Conservation (phyloP, 495 filamentous ascomycete species). For the Aspergillus sparsus region DNA sequence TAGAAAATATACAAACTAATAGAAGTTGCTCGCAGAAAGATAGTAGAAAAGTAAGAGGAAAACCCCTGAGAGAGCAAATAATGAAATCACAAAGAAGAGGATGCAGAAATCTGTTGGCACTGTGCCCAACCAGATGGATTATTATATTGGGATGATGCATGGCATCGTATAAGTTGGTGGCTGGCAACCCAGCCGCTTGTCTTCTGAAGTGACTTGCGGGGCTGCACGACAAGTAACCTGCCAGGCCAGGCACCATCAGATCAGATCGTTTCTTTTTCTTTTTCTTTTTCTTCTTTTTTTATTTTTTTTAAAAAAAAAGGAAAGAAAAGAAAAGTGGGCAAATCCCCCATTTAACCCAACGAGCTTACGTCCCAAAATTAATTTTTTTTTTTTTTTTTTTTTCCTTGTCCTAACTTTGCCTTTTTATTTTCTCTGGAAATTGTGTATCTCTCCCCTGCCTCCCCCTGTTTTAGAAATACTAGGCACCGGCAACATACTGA, state of each 20-base stretch:
- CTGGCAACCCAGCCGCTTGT: constrained; percentile 23
- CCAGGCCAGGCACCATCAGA: constrained; percentile 22
- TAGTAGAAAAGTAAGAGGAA: neutral
- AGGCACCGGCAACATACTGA: neutral
- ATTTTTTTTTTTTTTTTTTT: too few relatives aligned
- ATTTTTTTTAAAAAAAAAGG: too few relatives aligned
- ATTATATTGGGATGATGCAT: constrained; percentile 24
- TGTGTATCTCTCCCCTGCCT: neutral
- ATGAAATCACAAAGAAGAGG: constrained; percentile 1
- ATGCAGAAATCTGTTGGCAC: constrained; percentile 7
- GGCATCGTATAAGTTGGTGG: constrained; percentile 27
- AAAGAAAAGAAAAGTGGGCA: too few relatives aligned
- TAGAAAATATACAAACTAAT: constrained; percentile 2
- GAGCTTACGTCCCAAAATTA: too few relatives aligned
- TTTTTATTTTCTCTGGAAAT: too few relatives aligned
- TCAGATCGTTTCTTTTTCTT: constrained; percentile 8
- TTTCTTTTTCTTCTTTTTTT: neutral
- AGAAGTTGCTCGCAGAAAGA: neutral
- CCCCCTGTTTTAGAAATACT: neutral
- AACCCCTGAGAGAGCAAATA: neutral
- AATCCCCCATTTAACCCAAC: too few relatives aligned
- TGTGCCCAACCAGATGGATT: constrained; percentile 18
- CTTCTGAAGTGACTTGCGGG: constrained; percentile 17
- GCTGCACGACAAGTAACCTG: constrained; percentile 18
- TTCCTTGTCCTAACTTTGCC: neutral